Percentiles rank a stretch among this genome's conserved stretches.
Evolutionary conservation across 2,329 filamentous ascomycete genomes (phyloP).

Genomic region (Chaetoscypha palmicola): DNA sequence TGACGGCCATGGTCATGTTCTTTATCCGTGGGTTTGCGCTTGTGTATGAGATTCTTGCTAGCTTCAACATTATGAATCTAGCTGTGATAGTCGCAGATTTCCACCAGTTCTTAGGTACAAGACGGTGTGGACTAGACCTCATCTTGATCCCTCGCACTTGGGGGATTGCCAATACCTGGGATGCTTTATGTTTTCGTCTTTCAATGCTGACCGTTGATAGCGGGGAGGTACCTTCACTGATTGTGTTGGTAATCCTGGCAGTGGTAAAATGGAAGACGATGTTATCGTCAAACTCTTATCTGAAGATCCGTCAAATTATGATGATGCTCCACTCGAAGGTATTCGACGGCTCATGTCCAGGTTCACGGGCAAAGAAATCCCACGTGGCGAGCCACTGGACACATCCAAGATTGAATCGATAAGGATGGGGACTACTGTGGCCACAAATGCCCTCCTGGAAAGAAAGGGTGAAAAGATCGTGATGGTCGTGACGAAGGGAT

Average conservation of each 20-base stretch:
- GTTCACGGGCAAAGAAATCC: conserved; percentile 45
- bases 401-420: conserved; percentile 60
- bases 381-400: conserved; percentile 39
- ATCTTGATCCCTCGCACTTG: too few relatives aligned
- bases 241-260: conserved; percentile 75
- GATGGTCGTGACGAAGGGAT: conserved; percentile 64
- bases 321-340: conserved; percentile 72
- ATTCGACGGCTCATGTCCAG: conserved; percentile 44
- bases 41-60: too few relatives aligned
- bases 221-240: conserved; percentile 90
- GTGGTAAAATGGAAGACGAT: conserved; percentile 63
- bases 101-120: too few relatives aligned
- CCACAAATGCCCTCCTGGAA: conserved; percentile 68
- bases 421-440: conserved; percentile 70
- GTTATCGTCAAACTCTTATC: conserved; percentile 83
- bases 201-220: too few relatives aligned
- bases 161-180: too few relatives aligned
- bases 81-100: too few relatives aligned
- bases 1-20: too few relatives aligned
- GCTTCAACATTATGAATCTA: too few relatives aligned
- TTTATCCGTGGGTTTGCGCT: too few relatives aligned
- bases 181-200: too few relatives aligned
- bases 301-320: conserved; percentile 84
- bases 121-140: too few relatives aligned
- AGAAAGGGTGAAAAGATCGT: conserved; percentile 65